Evolutionary conservation across 371 early-diverging fungal species (phyloP), one percentile per base, ranked within the genome.

Genomic region (Mortierella sp.): DNA sequence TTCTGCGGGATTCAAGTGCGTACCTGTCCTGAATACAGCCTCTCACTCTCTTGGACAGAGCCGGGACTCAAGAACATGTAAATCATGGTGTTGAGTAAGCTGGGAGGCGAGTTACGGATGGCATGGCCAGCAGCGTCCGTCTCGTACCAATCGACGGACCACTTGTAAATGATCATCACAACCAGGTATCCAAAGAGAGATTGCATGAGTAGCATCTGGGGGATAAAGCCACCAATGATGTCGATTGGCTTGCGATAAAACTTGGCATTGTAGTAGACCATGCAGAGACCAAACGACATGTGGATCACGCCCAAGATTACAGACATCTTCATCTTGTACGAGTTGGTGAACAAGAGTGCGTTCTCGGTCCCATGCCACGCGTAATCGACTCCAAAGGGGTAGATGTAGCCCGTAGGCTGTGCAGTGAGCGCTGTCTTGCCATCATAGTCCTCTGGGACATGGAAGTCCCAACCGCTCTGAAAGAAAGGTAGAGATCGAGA

Each of bases 241-340:
- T 91, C 90, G 46, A 91, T 80, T 55, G 86, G 85, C 68, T 95
- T 88, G 60, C 92, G 89, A 72, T 92, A 96, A 86, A 97, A 90
- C 57, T 89, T 62, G 65, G 95, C 93, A 79, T 99, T 99, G 71
- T 87, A 91, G n/a, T 94, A 87, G 47, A 94, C 89, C 70, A 99
- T 85, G 57, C 89, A 85, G 63, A 98, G 92, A 64, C 98, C 99
- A 70, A 99, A 94, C 10, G 90, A 81, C 99, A 99, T 99, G 81
- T 99, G 99, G 60, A 95, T 83, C 41, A 99, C 98, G 70, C 99
- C 99, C 45, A 99, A 73, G 54, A 99, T 88, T 67, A 99, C 91
- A 31, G 98, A 94, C 91, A 96, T 94, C 81, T 99, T 99, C 99
- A 99, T 99, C 88, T 99, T 99, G 88, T 99, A 97, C 39, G 98